These are phyloP conservation scores for Medicago lupulina DNA, from an alignment of 306 rosid genomes.

Conservation along the genomic window DNA sequence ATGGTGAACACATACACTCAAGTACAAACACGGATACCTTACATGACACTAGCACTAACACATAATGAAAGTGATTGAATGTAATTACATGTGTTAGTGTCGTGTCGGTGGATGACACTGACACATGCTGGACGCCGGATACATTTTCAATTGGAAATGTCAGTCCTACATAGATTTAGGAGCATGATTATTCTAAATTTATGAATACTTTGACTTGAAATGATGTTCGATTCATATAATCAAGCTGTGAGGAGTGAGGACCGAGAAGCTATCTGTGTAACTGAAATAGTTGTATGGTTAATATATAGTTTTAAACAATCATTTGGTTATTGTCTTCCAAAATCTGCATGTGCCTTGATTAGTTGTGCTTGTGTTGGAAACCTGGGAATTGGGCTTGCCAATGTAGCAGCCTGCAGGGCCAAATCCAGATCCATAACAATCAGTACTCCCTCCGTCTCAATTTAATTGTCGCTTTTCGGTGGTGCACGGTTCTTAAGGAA, in stretches of 20 bases:
- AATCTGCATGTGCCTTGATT: neutral
- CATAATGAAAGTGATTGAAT: neutral
- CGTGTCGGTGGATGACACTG: neutral
- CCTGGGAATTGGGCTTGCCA: neutral
- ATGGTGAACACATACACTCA: neutral
- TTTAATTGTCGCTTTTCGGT: too few relatives aligned
- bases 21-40: neutral
- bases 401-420: neutral
- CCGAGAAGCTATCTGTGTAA: neutral
- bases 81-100: neutral
- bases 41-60: neutral
- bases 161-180: neutral
- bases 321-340: neutral
- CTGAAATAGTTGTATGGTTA: neutral
- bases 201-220: neutral
- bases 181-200: neutral
- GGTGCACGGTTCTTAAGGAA: too few relatives aligned
- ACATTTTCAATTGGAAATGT: neutral
- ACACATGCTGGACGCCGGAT: neutral
- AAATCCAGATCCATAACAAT: neutral
- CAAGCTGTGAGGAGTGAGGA: conserved; percentile 4
- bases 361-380: neutral
- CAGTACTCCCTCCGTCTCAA: neutral
- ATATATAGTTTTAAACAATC: neutral
- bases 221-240: neutral